Percentiles rank a stretch among this genome's conserved stretches.
Evolutionary conservation across 805 yeast genomes (phyloP).

Genomic region (Spathaspora girioi): DNA sequence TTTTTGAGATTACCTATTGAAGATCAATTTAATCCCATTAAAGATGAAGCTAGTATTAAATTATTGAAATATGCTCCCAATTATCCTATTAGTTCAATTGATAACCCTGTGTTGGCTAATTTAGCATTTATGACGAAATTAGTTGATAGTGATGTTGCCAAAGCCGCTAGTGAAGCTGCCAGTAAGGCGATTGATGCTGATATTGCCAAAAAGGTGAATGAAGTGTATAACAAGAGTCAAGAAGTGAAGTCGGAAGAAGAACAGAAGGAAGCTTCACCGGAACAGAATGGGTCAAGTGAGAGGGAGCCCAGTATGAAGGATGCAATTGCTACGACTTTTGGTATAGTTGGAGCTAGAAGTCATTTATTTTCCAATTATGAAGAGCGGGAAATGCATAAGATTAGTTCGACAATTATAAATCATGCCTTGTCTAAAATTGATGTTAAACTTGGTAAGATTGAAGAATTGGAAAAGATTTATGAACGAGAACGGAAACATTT

Average conservation of each 20-base stretch:
- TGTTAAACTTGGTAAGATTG: constrained; percentile 56
- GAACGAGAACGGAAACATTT: constrained; percentile 61
- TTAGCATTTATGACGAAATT: constrained; percentile 80
- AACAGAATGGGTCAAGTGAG: constrained; percentile 9
- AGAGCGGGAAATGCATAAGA: constrained; percentile 69
- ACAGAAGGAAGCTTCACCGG: constrained; percentile 3
- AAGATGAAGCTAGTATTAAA: constrained; percentile 45
- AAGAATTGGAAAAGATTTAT: constrained; percentile 59
- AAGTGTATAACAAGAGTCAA: constrained; percentile 20
- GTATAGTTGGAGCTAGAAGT: constrained; percentile 73
- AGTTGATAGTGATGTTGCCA: constrained; percentile 82
- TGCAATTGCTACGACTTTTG: constrained; percentile 67
- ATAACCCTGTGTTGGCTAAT: constrained; percentile 93
- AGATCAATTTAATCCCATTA: constrained; percentile 58
- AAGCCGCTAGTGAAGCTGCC: constrained; percentile 72
- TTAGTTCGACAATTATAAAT: constrained; percentile 55
- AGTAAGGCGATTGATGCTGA: constrained; percentile 46
- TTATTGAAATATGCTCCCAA: constrained; percentile 80
- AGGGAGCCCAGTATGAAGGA: constrained; percentile 32
- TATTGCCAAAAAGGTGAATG: constrained; percentile 34
- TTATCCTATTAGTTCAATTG: constrained; percentile 78
- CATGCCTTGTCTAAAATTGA: constrained; percentile 62
- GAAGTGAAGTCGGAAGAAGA: constrained; percentile 2
- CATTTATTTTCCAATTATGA: constrained; percentile 77
- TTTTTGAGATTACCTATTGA: constrained; percentile 81